These are phyloP conservation scores for Singerocomus rubriflavus DNA, from an alignment of 1,284 basidiomycete genomes.

Conservation along the genomic window DNA sequence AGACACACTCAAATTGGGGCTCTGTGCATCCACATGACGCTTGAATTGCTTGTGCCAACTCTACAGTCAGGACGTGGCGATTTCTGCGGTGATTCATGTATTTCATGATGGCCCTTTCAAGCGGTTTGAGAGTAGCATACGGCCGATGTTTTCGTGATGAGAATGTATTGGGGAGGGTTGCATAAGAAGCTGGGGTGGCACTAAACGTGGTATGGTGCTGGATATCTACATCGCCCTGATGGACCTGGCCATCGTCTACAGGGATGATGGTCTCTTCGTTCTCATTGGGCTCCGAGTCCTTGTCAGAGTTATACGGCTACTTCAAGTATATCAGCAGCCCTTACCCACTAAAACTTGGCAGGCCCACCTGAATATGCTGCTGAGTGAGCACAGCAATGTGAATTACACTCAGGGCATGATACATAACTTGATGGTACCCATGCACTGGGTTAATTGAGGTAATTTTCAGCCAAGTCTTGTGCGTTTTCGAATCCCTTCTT, in stretches of 20 bases:
- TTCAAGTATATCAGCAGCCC: background rate
- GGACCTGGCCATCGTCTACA: background rate
- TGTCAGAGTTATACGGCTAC: slow-evolving; percentile 7
- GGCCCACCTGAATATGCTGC: slow-evolving; percentile 12
- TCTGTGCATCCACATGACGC: slow-evolving; percentile 17
- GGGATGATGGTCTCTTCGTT: background rate
- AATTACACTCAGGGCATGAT: slow-evolving; percentile 26
- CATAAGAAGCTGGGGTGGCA: background rate
- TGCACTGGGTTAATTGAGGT: slow-evolving; percentile 12
- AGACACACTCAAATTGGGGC: slow-evolving; percentile 23
- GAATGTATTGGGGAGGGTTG: slow-evolving; percentile 18
- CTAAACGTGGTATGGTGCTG: background rate
- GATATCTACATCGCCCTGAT: background rate
- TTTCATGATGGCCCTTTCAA: slow-evolving; percentile 22
- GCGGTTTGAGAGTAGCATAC: slow-evolving; percentile 18
- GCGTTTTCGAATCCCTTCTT: background rate
- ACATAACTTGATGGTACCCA: slow-evolving; percentile 28
- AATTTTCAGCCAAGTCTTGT: slow-evolving; percentile 9
- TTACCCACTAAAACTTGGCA: background rate
- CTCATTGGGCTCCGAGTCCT: background rate
- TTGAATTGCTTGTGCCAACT: slow-evolving; percentile 17
- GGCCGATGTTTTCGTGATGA: slow-evolving; percentile 22
- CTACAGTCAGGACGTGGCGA: slow-evolving; percentile 8
- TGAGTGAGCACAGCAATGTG: slow-evolving; percentile 7
- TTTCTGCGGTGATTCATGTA: slow-evolving; percentile 15